Percentiles rank a stretch among this genome's conserved stretches.
phyloP scores from a whole-genome alignment of 202 grass and related monocot species.

The Panicum hallii region DNA sequence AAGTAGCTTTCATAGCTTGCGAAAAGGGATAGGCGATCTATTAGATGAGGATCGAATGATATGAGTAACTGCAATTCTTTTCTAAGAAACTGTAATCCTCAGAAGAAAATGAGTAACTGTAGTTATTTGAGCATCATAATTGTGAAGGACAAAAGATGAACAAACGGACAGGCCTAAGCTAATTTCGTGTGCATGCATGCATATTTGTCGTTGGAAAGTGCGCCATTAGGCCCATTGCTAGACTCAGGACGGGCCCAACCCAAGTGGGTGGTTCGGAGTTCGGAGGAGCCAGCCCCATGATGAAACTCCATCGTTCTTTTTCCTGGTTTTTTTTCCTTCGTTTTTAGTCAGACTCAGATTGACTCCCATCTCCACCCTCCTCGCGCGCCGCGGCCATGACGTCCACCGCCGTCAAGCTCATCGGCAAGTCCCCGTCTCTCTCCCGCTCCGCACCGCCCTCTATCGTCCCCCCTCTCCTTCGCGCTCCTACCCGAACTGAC shows the following conservation, averaged over 20 bases:
- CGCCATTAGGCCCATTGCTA: neutral
- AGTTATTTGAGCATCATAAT: no score
- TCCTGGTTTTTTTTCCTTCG: neutral
- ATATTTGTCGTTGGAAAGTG: neutral
- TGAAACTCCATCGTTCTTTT: neutral
- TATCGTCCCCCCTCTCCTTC: neutral
- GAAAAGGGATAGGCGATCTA: neutral
- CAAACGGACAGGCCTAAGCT: neutral
- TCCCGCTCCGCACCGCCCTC: neutral
- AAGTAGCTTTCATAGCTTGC: neutral
- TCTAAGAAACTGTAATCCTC: neutral
- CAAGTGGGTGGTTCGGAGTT: no score
- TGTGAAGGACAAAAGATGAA: neutral
- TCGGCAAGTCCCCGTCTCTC: constrained; percentile 51
- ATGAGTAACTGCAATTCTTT: neutral
- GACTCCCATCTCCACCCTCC: neutral
- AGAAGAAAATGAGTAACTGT: neutral
- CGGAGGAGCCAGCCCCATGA: neutral
- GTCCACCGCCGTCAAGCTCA: constrained; percentile 64
- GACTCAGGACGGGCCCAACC: neutral
- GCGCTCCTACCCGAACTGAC: neutral
- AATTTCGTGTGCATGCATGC: neutral
- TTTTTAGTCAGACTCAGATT: neutral
- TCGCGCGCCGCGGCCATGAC: constrained; percentile 49
- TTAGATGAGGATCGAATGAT: neutral